A percentile compares a stretch with the other conserved stretches of the same genome.
Conservation (phyloP, 179 eudicot species). For the Monotropa hypopitys region DNA sequence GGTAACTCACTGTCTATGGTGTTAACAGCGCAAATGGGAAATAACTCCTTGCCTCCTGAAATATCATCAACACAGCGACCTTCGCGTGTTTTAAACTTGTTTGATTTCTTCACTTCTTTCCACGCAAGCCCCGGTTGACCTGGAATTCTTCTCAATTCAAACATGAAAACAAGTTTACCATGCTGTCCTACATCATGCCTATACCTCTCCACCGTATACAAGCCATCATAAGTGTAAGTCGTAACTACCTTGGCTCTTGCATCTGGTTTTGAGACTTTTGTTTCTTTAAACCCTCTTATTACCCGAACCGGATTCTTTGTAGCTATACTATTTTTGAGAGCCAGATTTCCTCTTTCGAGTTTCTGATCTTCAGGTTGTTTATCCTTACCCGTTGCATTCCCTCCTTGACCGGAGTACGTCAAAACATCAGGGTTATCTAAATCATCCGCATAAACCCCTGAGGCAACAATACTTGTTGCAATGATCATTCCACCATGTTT, state of each 20-base stretch:
- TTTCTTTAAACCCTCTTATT: constrained; percentile 57
- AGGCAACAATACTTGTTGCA: constrained; percentile 74
- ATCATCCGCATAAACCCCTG: constrained; percentile 64
- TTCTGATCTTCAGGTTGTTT: constrained; percentile 67
- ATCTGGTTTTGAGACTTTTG: constrained; percentile 29
- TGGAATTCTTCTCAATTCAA: constrained; percentile 47
- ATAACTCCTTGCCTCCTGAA: constrained; percentile 43
- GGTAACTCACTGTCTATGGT: constrained; percentile 48
- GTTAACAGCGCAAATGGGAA: constrained; percentile 53
- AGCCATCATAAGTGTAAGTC: constrained; percentile 66
- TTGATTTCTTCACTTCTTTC: constrained; percentile 58
- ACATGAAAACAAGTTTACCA: constrained; percentile 62
- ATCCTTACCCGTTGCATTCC: constrained; percentile 29
- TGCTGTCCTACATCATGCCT: constrained; percentile 36
- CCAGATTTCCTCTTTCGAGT: constrained; percentile 73
- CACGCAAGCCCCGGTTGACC: constrained; percentile 68
- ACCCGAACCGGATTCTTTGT: constrained; percentile 52
- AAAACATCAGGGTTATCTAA: constrained; percentile 47
- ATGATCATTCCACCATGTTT: constrained; percentile 21
- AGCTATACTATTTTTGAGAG: constrained; percentile 50
- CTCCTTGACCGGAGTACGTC: constrained; percentile 75
- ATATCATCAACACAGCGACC: constrained; percentile 44
- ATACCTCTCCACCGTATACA: constrained; percentile 45
- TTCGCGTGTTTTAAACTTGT: constrained; percentile 32
- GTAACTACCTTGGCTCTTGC: constrained; percentile 29